Percentiles rank a stretch among this genome's conserved stretches.
Conservation (phyloP, 306 rosid species). For the Cucurbita ficifolia region DNA sequence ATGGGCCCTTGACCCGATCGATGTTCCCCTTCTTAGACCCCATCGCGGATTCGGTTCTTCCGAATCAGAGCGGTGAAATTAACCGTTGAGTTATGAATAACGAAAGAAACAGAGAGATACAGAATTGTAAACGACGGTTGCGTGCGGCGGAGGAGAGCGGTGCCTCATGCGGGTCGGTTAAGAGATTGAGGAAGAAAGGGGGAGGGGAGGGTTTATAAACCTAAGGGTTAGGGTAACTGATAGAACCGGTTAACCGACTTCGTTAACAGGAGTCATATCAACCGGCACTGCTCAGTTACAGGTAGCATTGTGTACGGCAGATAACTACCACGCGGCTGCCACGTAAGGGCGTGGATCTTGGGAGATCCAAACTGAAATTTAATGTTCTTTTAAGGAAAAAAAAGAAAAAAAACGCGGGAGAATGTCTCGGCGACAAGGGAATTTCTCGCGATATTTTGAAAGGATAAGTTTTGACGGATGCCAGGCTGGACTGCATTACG, state of each 20-base stretch:
- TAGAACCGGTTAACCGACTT: slow-evolving; percentile 24
- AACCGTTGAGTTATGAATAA: background rate
- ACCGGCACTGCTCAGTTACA: slow-evolving; percentile 25
- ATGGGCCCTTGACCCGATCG: slow-evolving; percentile 42
- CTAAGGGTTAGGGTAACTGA: slow-evolving; percentile 30
- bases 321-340: slow-evolving; percentile 24
- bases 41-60: slow-evolving; percentile 5
- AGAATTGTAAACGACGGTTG: background rate
- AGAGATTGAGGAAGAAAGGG: background rate
- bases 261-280: slow-evolving; percentile 13
- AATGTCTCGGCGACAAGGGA: slow-evolving; percentile 14
- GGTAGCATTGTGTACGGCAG: slow-evolving; percentile 17
- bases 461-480: background rate
- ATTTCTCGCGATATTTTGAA: slow-evolving; percentile 1
- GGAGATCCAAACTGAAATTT: slow-evolving; percentile 7
- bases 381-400: slow-evolving; percentile 9
- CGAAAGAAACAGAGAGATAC: background rate
- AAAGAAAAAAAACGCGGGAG: background rate
- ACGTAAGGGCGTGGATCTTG: slow-evolving; percentile 15
- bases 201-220: slow-evolving; percentile 18
- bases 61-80: background rate
- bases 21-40: slow-evolving; percentile 8
- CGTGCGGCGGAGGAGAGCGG: slow-evolving; percentile 3
- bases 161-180: background rate
- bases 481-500: background rate